Evolutionary conservation across 1,284 basidiomycete genomes (phyloP).

Genomic region (Heterobasidion irregulare): DNA sequence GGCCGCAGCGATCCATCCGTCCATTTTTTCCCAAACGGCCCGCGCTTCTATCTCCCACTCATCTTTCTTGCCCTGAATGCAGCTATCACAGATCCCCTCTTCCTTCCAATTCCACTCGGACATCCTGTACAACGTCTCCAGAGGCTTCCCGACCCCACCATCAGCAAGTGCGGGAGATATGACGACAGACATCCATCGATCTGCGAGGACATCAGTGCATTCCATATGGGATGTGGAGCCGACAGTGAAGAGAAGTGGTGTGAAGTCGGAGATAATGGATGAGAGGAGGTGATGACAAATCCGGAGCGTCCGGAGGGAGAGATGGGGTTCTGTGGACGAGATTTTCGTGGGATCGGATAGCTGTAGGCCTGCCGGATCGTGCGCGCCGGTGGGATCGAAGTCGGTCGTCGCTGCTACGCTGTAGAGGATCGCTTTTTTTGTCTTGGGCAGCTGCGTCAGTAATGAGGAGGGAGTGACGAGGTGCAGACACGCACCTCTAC

Average conservation of each 20-base stretch:
- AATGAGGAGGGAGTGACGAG: not conserved
- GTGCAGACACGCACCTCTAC: conserved; percentile 25
- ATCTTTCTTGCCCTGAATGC: conserved; percentile 45
- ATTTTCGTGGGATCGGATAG: not conserved
- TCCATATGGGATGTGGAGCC: conserved; percentile 59
- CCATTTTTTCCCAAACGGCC: conserved; percentile 29
- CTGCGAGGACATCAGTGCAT: conserved; percentile 63
- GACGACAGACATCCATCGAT: conserved; percentile 60
- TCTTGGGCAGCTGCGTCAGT: conserved; percentile 26
- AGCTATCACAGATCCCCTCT: conserved; percentile 49
- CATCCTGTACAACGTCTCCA: conserved; percentile 55
- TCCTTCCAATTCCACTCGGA: conserved; percentile 48
- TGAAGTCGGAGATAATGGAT: conserved; percentile 51
- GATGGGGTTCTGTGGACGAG: conserved; percentile 7
- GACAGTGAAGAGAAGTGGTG: conserved; percentile 63
- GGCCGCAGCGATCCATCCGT: conserved; percentile 38
- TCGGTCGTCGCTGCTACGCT: conserved; percentile 47
- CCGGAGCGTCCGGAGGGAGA: conserved; percentile 16
- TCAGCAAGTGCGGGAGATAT: conserved; percentile 51
- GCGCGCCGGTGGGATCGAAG: conserved; percentile 26
- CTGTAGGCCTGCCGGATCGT: conserved; percentile 19
- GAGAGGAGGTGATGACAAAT: conserved; percentile 22
- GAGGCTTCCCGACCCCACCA: conserved; percentile 53
- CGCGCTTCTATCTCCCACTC: conserved; percentile 52
- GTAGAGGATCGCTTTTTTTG: conserved; percentile 54